Evolutionary conservation across 768 basidiomycete genomes (phyloP).

Genomic region (Postia placenta): DNA sequence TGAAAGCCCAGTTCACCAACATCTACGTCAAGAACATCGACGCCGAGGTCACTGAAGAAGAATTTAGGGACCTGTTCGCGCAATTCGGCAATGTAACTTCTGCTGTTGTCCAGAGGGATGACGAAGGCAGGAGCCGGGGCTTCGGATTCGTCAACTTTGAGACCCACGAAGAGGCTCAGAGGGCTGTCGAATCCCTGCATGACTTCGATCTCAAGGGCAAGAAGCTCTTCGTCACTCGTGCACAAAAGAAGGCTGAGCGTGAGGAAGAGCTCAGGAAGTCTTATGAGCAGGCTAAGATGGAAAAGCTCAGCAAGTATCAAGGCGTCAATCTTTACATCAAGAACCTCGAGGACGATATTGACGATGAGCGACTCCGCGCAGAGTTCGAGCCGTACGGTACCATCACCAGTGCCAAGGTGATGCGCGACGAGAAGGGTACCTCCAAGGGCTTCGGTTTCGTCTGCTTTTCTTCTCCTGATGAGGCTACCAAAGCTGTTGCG

Average conservation of each 20-base stretch:
- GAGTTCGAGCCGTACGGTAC: conserved; percentile 97
- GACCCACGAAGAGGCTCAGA: conserved; percentile 84
- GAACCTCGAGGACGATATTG: conserved; percentile 97
- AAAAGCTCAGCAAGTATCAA: conserved; percentile 96
- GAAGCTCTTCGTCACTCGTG: conserved; percentile 92
- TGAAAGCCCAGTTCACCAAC: conserved; percentile 96
- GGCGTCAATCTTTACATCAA: conserved; percentile 99
- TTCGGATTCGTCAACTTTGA: conserved; percentile 99
- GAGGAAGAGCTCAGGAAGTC: conserved; percentile 92
- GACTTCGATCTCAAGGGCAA: conserved; percentile 79
- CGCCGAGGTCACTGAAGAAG: conserved; percentile 72
- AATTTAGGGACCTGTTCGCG: conserved; percentile 79
- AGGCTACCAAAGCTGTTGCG: conserved; percentile 97
- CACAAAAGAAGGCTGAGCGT: conserved; percentile 97
- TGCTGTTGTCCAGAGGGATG: conserved; percentile 77
- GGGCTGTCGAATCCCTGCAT: conserved; percentile 85
- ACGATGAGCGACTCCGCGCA: conserved; percentile 92
- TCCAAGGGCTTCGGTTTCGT: conserved; percentile 99
- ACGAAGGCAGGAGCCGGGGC: conserved; percentile 89
- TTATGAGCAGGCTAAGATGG: conserved; percentile 94
- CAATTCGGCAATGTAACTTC: conserved; percentile 83
- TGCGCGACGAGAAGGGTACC: conserved; percentile 91
- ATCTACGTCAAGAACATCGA: conserved; percentile 98
- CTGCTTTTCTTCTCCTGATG: conserved; percentile 96
- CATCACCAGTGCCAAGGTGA: conserved; percentile 98